These are phyloP conservation scores for Ceratocystiopsis brevicomis DNA, from an alignment of 2,329 filamentous ascomycete species.

Conservation along the genomic window DNA sequence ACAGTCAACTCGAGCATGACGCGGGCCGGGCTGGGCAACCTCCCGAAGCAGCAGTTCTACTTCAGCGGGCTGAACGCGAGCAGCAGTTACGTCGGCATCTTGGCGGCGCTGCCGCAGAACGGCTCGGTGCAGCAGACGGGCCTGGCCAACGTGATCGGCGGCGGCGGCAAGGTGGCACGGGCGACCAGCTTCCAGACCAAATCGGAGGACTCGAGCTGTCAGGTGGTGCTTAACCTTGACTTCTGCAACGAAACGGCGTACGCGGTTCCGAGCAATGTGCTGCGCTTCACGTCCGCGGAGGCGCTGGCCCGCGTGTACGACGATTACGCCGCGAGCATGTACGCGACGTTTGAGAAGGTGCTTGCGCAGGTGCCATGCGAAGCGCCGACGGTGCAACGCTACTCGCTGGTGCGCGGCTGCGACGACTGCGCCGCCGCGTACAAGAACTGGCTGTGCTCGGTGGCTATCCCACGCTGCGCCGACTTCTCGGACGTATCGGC, in stretches of 20 bases:
- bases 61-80: constrained; percentile 55
- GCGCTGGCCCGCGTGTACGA: constrained; percentile 61
- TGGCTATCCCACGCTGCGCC: constrained; percentile 79
- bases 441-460: constrained; percentile 87
- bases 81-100: constrained; percentile 51
- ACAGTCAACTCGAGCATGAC: constrained; percentile 47
- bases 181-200: constrained; percentile 62
- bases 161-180: constrained; percentile 60
- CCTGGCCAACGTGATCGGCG: constrained; percentile 29
- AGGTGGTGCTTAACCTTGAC: constrained; percentile 65
- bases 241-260: constrained; percentile 85
- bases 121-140: constrained; percentile 24
- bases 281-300: constrained; percentile 37
- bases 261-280: constrained; percentile 66
- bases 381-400: constrained; percentile 50
- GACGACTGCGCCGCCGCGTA: constrained; percentile 61
- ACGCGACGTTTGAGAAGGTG: constrained; percentile 60
- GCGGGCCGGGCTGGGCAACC: constrained; percentile 41
- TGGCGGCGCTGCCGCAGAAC: constrained; percentile 53
- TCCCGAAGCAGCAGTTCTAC: constrained; percentile 78
- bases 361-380: constrained; percentile 77
- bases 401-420: constrained; percentile 66
- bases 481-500: constrained; percentile 42
- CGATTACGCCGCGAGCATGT: constrained; percentile 47
- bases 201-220: constrained; percentile 46